Percentiles rank a stretch among this genome's conserved stretches.
These are phyloP conservation scores for Rosa chinensis DNA, from an alignment of 306 rosid genomes.

Conservation along the genomic window DNA sequence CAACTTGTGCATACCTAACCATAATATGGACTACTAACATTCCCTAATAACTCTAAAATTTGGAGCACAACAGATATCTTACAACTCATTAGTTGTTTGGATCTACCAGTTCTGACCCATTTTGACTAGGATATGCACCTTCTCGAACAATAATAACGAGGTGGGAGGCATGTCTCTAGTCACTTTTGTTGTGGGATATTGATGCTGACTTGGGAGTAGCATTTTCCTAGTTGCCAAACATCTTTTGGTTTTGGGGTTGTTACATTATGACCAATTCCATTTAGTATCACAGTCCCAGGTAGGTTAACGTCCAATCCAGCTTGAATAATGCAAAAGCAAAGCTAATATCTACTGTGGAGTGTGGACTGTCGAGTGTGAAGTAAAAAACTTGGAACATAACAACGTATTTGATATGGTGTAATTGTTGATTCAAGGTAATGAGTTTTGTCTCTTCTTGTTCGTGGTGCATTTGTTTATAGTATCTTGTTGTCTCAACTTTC, in stretches of 20 bases:
- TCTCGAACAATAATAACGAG: background rate
- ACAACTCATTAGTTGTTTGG: background rate
- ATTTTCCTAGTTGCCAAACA: background rate
- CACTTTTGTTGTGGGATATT: background rate
- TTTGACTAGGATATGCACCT: conserved; percentile 9
- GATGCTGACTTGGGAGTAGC: background rate
- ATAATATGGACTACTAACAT: background rate
- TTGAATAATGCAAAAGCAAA: conserved; percentile 2
- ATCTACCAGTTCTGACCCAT: background rate
- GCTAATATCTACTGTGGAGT: background rate
- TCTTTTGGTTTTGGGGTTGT: conserved; percentile 4
- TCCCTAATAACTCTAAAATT: background rate
- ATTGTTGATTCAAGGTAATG: conserved; percentile 11
- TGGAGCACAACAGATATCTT: background rate
- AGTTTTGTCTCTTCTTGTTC: conserved; percentile 31
- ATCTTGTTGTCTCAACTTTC: conserved; percentile 4
- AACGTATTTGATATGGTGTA: background rate
- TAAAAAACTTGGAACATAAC: background rate
- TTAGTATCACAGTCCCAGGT: conserved; percentile 15
- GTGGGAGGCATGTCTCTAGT: background rate
- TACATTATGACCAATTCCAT: conserved; percentile 3
- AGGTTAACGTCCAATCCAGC: conserved; percentile 7
- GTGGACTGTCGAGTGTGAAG: background rate
- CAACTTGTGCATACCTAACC: background rate
- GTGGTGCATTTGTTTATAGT: conserved; percentile 11